These are phyloP conservation scores for Eudorina sp. DNA, from an alignment of 139 green algal species.

Conservation along the genomic window DNA sequence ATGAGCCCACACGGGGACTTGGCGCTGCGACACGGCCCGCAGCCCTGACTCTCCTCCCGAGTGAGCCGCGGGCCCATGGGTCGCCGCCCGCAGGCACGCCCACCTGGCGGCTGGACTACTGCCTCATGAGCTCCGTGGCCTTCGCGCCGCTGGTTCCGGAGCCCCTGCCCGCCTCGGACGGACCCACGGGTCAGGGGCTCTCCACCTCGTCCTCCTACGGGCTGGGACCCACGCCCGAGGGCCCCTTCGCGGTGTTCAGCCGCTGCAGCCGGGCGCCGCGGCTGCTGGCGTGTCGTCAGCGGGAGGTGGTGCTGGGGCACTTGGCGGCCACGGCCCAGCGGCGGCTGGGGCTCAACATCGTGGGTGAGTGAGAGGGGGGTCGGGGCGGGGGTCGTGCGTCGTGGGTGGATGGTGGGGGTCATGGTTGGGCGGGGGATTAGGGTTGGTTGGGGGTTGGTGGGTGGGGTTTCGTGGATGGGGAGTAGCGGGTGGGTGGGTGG, in stretches of 20 bases:
- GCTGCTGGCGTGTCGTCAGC: conserved; percentile 46
- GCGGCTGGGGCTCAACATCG: conserved; percentile 55
- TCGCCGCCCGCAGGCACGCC: conserved; percentile 12
- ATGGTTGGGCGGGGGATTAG: too few relatives aligned
- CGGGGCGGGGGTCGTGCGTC: neutral
- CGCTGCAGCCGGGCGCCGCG: conserved; percentile 15
- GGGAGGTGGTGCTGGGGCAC: conserved; percentile 33
- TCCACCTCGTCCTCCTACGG: neutral
- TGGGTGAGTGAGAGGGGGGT: conserved; percentile 1
- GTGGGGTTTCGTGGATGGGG: too few relatives aligned
- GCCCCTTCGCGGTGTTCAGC: conserved; percentile 44
- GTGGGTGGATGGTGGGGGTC: neutral
- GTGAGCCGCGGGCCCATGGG: too few relatives aligned
- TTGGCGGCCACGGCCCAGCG: conserved; percentile 36
- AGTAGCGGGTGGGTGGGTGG: too few relatives aligned
- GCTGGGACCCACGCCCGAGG: conserved; percentile 36
- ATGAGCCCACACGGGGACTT: too few relatives aligned
- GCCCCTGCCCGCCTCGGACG: conserved; percentile 7
- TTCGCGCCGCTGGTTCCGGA: conserved; percentile 15
- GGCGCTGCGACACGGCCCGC: too few relatives aligned
- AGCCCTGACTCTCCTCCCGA: too few relatives aligned
- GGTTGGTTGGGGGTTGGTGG: too few relatives aligned
- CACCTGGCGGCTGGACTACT: conserved; percentile 31
- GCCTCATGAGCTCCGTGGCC: conserved; percentile 9
- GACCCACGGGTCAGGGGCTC: neutral